These are phyloP conservation scores for Suhomyces kunorum DNA, from an alignment of 1,139 yeast genomes.

Conservation along the genomic window DNA sequence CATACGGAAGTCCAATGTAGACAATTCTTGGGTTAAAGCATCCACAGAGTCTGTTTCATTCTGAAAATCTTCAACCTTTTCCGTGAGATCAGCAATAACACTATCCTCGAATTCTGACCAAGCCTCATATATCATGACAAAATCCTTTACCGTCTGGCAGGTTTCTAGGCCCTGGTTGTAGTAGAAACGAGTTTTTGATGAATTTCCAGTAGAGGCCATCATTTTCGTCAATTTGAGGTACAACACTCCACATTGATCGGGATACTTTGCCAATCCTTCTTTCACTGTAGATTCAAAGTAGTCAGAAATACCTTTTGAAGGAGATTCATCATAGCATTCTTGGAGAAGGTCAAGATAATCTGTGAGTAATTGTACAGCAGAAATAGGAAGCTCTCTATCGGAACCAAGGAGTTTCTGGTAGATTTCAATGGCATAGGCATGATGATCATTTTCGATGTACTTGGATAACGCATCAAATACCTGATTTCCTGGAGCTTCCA, in stretches of 20 bases:
- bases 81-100: slow-evolving; percentile 39
- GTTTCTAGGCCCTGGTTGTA: slow-evolving; percentile 50
- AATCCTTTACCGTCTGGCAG: slow-evolving; percentile 60
- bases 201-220: slow-evolving; percentile 34
- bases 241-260: slow-evolving; percentile 61
- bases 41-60: neutral
- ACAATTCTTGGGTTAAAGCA: slow-evolving; percentile 14
- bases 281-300: slow-evolving; percentile 37
- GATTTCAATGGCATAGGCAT: slow-evolving; percentile 1
- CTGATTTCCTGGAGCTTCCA: slow-evolving; percentile 6
- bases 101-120: slow-evolving; percentile 65
- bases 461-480: slow-evolving; percentile 24
- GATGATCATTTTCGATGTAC: slow-evolving; percentile 29
- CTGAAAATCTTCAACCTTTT: slow-evolving; percentile 15
- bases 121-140: slow-evolving; percentile 63
- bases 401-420: neutral
- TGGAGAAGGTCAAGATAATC: slow-evolving; percentile 11
- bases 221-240: slow-evolving; percentile 53
- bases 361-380: slow-evolving; percentile 11
- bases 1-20: slow-evolving; percentile 45
- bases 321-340: neutral
- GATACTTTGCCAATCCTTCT: slow-evolving; percentile 48
- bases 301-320: slow-evolving; percentile 7
- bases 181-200: slow-evolving; percentile 46
- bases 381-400: slow-evolving; percentile 6